Evolutionary conservation across 2,329 filamentous ascomycete genomes (phyloP), one percentile per base, ranked within the genome.

Genomic region (Cryphonectria parasitica): DNA sequence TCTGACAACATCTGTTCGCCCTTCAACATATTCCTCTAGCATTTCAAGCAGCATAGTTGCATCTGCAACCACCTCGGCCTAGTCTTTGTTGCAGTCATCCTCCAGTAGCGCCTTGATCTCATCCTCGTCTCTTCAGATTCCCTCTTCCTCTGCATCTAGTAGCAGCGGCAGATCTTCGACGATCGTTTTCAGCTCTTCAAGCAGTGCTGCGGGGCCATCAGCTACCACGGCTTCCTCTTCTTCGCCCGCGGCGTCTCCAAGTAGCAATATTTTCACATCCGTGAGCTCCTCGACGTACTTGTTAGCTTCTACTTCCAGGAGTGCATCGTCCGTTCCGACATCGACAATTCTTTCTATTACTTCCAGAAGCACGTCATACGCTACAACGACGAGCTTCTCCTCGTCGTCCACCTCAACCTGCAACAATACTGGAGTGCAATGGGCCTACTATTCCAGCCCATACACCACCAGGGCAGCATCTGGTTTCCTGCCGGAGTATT

Each of bases 361-460:
- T 7, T 56, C n/a, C 49, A 54, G 49, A 25, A 54, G 49, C 22
- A 54, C 2, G 25, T n/a, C 49, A 52, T 8, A n/a, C 49, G 11
- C 25, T 15, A 28, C 52, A 56, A 56, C 52, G 13, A 49, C 45
- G 2, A 49, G 45, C 45, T 49, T 19, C 7, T 28, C 15, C 22
- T 56, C 52, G 10, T 28, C 52, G 11, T 2, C n/a, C n/a, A 56
- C 52, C 52, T 15, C 60, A 36, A 25, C 60, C 39, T 63, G 60
- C 39, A 41, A 41, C 31, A 63, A 63, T 8, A 39, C 31, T 25
- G 22, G 15, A n/a, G 34, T 63, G 10, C 60, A 63, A 43, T 63
- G 60, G 60, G 60, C 60, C 43, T 63, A 63, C 60, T 63, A 63
- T 41, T 25, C 36, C 3, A 63, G 34, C 36, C 19, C 34, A 19